These are phyloP conservation scores for Emmonsiellopsis sp. DNA, from an alignment of 2,329 filamentous ascomycete species.

Conservation along the genomic window DNA sequence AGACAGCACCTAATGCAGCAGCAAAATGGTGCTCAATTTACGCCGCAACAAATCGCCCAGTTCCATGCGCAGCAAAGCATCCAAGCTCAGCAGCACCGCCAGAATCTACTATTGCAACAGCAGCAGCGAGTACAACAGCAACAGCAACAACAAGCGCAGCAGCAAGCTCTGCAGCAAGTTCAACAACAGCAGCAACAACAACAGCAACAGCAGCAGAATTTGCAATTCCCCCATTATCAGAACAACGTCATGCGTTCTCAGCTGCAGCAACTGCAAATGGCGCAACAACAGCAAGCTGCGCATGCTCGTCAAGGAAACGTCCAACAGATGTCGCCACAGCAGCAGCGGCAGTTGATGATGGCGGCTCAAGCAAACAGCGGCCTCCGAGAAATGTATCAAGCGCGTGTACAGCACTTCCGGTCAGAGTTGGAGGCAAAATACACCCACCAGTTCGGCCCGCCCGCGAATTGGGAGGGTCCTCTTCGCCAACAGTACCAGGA, in stretches of 20 bases:
- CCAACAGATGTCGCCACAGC: slow-evolving; percentile 27
- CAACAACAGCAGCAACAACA: slow-evolving; percentile 15
- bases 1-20: slow-evolving; percentile 30
- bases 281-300: slow-evolving; percentile 23
- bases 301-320: slow-evolving; percentile 23
- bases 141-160: slow-evolving; percentile 16
- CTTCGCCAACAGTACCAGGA: slow-evolving; percentile 29
- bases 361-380: slow-evolving; percentile 32
- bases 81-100: slow-evolving; percentile 18
- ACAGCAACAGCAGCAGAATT: slow-evolving; percentile 24
- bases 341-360: slow-evolving; percentile 31
- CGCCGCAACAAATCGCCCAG: too few species aligned
- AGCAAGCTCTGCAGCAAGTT: slow-evolving; percentile 13
- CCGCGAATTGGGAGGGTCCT: slow-evolving; percentile 29
- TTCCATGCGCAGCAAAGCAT: not conserved
- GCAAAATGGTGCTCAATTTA: slow-evolving; percentile 17
- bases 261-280: slow-evolving; percentile 27
- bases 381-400: slow-evolving; percentile 11
- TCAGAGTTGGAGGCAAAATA: slow-evolving; percentile 29
- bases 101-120: slow-evolving; percentile 16
- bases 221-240: slow-evolving; percentile 11
- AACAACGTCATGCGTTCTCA: slow-evolving; percentile 1
- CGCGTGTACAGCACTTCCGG: slow-evolving; percentile 24
- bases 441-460: slow-evolving; percentile 30
- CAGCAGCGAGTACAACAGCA: slow-evolving; percentile 25